Base-by-base conservation (phyloP, 805 yeast genomes). In the Scheffersomyces amazonensis region DNA sequence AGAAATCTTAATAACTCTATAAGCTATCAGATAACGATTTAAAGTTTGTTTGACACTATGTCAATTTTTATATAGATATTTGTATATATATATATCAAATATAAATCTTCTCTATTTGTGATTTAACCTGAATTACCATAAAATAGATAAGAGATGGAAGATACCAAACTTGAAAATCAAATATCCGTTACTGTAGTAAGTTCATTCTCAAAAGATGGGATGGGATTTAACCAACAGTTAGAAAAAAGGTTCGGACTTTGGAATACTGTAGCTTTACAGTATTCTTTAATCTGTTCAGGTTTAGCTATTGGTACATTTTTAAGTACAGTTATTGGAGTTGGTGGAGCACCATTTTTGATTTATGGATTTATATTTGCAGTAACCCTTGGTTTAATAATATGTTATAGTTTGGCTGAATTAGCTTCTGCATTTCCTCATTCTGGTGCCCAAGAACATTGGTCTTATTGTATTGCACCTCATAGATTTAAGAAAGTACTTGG, bases 371-470 rank as follows among this genome's bases (percentile, higher is more conserved):
- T 52, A 9, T 31, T 53, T 16, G 49, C 53, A 4, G 52, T 47
- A 3, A 31, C 41, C 2, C 39, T 42, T 29, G 52, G 48, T 35
- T 41, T 53, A 24, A 32, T 53, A 4, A 40, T 51, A 17, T 48
- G 54, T 39, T 47, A 34, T 27, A 46, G 46, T 20, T 25, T 53
- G 36, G 58, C 56, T 3, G 69, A 63, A 42, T 48, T 62, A 16
- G 60, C 61, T 4, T 62, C 63, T 29, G 60, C 59, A 2, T 61
- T 51, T 27, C 66, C 69, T 1, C 56, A 58, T 30, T 49, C 63
- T 13, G 61, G 64, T 30, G 67, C 63, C 13, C 64, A 58, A 33
- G 46, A 60, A 8, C 60, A 60, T 16, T 63, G 69, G 67, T 56
- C 64, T 10, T 57, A 54, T 41, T 49, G 48, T 28, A 44, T 60